Percentiles rank a stretch among this genome's conserved stretches.
phyloP scores from a whole-genome alignment of 441 rosid species.

The Corymbia citriodora region DNA sequence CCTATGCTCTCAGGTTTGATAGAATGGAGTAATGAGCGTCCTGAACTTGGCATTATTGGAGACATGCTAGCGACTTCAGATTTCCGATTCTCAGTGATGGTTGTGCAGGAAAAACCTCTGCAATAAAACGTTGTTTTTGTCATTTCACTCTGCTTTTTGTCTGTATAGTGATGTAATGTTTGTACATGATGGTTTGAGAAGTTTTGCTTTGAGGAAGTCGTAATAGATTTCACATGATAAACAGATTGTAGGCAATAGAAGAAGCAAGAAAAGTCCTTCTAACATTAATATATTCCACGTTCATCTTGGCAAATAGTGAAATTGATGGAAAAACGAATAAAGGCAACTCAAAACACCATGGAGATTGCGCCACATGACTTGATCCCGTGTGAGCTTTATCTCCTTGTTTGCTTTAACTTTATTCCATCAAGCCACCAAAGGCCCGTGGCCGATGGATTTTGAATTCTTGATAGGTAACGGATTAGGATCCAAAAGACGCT shows the following conservation, averaged over 20 bases:
- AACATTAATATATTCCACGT: background rate
- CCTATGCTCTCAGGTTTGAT: background rate
- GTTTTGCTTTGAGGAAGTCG: background rate
- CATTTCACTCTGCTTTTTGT: background rate
- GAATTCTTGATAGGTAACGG: background rate
- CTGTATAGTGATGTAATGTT: background rate
- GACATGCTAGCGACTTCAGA: background rate
- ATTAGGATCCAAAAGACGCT: background rate
- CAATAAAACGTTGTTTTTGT: background rate
- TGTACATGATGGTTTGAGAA: background rate
- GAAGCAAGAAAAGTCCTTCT: background rate
- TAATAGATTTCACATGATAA: background rate
- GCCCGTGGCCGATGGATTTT: background rate
- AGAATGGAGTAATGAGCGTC: background rate
- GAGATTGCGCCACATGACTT: background rate
- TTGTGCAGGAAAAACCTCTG: background rate
- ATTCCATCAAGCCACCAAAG: background rate
- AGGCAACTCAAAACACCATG: background rate
- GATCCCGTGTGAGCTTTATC: background rate
- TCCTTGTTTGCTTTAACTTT: background rate
- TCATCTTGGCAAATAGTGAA: background rate
- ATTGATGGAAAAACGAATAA: background rate
- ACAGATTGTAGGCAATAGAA: background rate
- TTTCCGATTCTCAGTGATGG: background rate
- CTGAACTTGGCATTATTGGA: conserved; percentile 1